Conservation (phyloP, 805 yeast genomes). For the Komagataella pastoris region DNA sequence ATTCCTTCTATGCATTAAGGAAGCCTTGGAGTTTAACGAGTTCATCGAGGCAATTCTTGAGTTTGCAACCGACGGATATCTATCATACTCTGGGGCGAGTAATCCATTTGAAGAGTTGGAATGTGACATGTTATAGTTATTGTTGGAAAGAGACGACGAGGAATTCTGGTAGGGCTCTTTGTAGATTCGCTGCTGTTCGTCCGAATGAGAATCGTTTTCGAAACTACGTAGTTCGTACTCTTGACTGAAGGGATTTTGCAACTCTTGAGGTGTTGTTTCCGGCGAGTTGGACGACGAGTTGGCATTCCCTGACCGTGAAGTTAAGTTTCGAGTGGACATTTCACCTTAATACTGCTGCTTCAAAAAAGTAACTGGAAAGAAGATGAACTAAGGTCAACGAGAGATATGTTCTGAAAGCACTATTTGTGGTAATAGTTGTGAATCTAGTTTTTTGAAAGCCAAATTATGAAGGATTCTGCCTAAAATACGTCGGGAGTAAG, state of each 20-base stretch:
- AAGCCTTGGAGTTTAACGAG: conserved; percentile 20
- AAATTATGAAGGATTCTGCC: not conserved
- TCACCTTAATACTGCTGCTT: not conserved
- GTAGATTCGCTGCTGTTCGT: conserved; percentile 3
- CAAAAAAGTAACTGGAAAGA: not conserved
- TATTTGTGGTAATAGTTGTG: not conserved
- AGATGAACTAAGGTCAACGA: too few species aligned
- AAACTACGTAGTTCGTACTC: conserved; percentile 18
- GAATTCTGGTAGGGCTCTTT: conserved; percentile 11
- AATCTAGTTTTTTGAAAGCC: not conserved
- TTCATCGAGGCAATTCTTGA: conserved; percentile 46
- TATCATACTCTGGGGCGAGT: conserved; percentile 46
- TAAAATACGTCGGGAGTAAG: not conserved
- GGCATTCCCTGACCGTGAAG: conserved; percentile 19
- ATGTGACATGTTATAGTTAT: conserved; percentile 9
- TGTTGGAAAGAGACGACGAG: conserved; percentile 5
- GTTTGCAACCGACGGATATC: conserved; percentile 43
- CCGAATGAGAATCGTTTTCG: conserved; percentile 11
- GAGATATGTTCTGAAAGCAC: not conserved
- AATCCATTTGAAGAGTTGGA: conserved; percentile 10
- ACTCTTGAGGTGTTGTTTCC: conserved; percentile 13
- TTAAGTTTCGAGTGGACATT: conserved; percentile 20
- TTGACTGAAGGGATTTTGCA: conserved; percentile 17
- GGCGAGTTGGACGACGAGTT: conserved; percentile 17
- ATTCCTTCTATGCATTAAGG: conserved; percentile 6